Percentiles rank a stretch among this genome's conserved stretches.
Conservation (phyloP, 108 stramenopile genomes). For the Cyclotella sp. region DNA sequence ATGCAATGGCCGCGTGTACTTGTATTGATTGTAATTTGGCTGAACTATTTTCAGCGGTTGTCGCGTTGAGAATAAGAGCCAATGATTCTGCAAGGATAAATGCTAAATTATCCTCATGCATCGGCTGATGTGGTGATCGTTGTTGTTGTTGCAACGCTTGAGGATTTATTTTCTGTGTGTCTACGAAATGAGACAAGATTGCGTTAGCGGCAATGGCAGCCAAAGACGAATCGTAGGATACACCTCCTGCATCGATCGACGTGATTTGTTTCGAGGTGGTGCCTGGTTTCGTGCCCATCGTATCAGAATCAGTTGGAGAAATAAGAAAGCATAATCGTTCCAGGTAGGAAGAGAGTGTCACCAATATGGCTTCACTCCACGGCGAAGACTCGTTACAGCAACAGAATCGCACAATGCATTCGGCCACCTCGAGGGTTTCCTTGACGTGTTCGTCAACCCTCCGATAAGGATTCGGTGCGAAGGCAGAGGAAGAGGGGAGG, state of each 20-base stretch:
- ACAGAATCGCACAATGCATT: background rate
- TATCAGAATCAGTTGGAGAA: constrained; percentile 9
- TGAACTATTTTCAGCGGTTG: background rate
- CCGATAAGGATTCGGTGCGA: constrained; percentile 1
- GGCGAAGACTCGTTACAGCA: background rate
- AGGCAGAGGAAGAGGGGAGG: background rate
- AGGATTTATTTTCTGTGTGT: background rate
- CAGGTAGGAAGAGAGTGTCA: background rate
- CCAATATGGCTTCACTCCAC: background rate
- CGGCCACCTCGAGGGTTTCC: constrained; percentile 5
- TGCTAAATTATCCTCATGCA: constrained; percentile 19
- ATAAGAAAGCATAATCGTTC: constrained; percentile 21
- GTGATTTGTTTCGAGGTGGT: background rate
- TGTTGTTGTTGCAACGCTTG: background rate
- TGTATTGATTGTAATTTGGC: constrained; percentile 14
- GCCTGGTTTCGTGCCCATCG: background rate
- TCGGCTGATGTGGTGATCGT: background rate
- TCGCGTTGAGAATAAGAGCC: constrained; percentile 7
- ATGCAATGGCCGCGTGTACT: constrained; percentile 25
- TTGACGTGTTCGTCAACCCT: background rate
- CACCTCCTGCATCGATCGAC: background rate
- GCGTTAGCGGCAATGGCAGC: constrained; percentile 34
- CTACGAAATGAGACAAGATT: constrained; percentile 21
- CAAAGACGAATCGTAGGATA: constrained; percentile 30
- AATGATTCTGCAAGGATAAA: constrained; percentile 20